Evolutionary conservation across 306 rosid genomes (phyloP), one percentile per base, ranked within the genome.

Genomic region (Cicer pinnatifidum): DNA sequence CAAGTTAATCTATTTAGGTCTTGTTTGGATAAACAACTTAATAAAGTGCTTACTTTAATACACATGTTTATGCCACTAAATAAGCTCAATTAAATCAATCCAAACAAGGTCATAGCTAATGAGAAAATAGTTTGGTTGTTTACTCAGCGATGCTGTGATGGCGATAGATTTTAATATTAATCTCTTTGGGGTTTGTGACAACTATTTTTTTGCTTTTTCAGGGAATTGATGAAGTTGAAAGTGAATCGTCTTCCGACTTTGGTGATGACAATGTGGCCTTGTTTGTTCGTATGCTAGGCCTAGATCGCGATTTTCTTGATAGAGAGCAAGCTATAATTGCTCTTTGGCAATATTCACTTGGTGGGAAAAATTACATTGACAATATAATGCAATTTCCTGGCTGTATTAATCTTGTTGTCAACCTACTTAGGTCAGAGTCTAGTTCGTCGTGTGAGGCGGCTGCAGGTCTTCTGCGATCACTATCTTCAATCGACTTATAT

Each of bases 281-380:
- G 72, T 93, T 89, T 85, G 84, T 89, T 78, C 87, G 96, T 53
- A 93, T 91, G 98, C 86, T 91, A 67, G 97, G 98, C 71, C 78
- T 93, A 56, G 97, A 89, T 78, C 79, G 86, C 52, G 92, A 88
- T 78, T 63, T 82, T 12, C 82, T 75, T 1, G 98, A 93, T 56
- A 89, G 96, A 84, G 97, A 93, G 78, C 94, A 91, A 59, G 97
- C 93, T 61, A 69, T 89, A 73, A 58, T 81, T 62, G 88, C 94
- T 58, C 85, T 93, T 6, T 91, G 98, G 97, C 86, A 93, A 79
- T 93, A 93, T 41, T 91, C 98, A 17, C 89, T 88, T 68, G 97
- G 97, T 53, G 98, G 97, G 46, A 88, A 91, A 85, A 87, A 93
- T 82, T 79, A 73, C 44, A 72, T 89, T 51, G 96, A 91, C 81